Evolutionary conservation across 495 filamentous ascomycete genomes (phyloP).

Genomic region (Talaromyces liani): DNA sequence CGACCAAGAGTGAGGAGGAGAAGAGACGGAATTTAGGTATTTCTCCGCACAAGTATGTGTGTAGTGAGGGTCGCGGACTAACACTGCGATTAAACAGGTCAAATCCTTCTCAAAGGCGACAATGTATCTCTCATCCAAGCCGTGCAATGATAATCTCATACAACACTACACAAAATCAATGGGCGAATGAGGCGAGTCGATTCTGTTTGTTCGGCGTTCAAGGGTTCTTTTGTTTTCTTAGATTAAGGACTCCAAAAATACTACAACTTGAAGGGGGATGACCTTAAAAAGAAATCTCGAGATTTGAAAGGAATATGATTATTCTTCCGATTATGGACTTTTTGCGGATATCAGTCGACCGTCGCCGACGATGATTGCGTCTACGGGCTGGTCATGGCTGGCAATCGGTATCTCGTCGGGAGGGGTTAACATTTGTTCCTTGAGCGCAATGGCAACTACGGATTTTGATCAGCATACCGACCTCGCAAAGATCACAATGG

Average conservation of each 20-base stretch:
- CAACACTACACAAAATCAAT: constrained; percentile 13
- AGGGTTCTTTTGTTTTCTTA: not conserved
- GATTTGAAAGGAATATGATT: not conserved
- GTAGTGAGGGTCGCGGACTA: not conserved
- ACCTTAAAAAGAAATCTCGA: not conserved
- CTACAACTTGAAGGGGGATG: not conserved
- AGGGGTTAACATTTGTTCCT: constrained; percentile 70
- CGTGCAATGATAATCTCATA: constrained; percentile 37
- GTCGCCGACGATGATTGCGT: constrained; percentile 60
- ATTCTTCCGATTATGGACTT: not conserved
- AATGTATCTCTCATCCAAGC: constrained; percentile 93
- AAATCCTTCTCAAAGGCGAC: constrained; percentile 95
- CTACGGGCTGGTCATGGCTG: constrained; percentile 56
- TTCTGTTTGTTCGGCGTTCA: constrained; percentile 9
- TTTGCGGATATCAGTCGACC: constrained; percentile 24
- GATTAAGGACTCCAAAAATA: not conserved
- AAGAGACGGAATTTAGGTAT: constrained; percentile 72
- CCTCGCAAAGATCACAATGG: too few relatives aligned
- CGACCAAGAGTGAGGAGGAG: constrained; percentile 76
- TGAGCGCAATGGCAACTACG: constrained; percentile 78
- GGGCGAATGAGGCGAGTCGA: constrained; percentile 8
- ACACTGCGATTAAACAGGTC: constrained; percentile 52
- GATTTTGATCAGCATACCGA: constrained; percentile 5
- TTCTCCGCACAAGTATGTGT: constrained; percentile 14
- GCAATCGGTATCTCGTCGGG: constrained; percentile 59